Percentiles rank a stretch among this genome's conserved stretches.
Evolutionary conservation across 78 protist genomes (phyloP).

Genomic region (Anaeramoeba flamelloides): DNA sequence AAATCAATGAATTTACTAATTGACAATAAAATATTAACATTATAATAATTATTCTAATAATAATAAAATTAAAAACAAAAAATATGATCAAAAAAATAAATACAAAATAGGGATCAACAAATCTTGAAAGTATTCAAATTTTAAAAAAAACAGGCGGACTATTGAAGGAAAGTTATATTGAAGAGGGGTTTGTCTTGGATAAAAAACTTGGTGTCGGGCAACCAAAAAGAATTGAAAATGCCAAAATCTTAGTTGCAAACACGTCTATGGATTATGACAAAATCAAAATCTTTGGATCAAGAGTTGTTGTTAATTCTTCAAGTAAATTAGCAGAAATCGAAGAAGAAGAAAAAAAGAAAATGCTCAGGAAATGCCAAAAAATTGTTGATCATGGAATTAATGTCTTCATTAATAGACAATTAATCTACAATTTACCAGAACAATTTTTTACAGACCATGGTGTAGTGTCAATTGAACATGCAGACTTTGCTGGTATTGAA

Average conservation of each 20-base stretch:
- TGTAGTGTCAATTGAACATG: constrained; percentile 80
- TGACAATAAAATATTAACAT: too few species aligned
- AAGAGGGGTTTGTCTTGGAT: constrained; percentile 88
- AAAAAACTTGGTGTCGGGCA: constrained; percentile 90
- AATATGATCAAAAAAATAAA: too few species aligned
- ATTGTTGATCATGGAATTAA: constrained; percentile 68
- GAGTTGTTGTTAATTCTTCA: too few species aligned
- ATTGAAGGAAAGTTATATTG: constrained; percentile 72
- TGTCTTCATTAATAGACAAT: constrained; percentile 91
- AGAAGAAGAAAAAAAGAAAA: constrained; percentile 66
- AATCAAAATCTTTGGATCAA: constrained; percentile 92
- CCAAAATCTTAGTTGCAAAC: constrained; percentile 87
- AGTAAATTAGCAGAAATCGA: constrained; percentile 87
- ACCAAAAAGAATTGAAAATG: constrained; percentile 71
- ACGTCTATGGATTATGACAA: constrained; percentile 99
- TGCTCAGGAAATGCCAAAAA: constrained; percentile 52
- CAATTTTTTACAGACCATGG: constrained; percentile 64
- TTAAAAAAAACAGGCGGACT: constrained; percentile 88
- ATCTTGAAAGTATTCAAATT: constrained; percentile 73
- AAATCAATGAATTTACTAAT: too few species aligned
- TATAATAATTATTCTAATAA: too few species aligned
- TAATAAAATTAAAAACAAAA: too few species aligned
- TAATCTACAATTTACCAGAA: constrained; percentile 94
- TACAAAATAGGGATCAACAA: constrained; percentile 8
- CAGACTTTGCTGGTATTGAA: constrained; percentile 98